Evolutionary conservation across 83 land plant genomes (phyloP), one percentile per base, ranked within the genome.

Genomic region (Diphasiastrum complanatum): DNA sequence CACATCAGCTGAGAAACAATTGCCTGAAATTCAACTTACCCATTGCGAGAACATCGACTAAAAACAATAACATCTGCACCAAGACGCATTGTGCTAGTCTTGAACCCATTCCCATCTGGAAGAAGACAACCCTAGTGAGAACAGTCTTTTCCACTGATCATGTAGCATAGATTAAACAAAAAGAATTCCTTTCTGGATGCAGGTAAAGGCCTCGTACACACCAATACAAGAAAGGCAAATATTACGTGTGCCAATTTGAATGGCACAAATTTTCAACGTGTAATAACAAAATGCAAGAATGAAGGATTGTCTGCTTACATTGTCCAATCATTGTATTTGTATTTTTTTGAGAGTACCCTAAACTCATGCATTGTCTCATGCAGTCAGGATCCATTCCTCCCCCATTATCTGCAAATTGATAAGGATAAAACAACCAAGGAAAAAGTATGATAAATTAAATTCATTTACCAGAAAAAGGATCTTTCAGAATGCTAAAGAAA

Each of bases 31-130:
- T 18, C 6, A 54, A 29, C 51, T 2, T 45, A 75, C 74, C 70
- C 47, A 0, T 77, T 47, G 5, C 53, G 34, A 2, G 18, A 16
- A 64, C 70, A 73, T 12, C 84, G 84, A 31, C 78, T 88, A 64
- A 85, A 88, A 63, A 85, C 95, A 71, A 88, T 80, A 38, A 73
- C 95, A 85, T 88, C 90, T 58, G 90, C 95, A n/a, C 90, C 95
- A 37, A 88, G 76, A 61, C 95, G 72, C 95, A 88, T 88, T 27
- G 86, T 69, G 48, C 95, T 88, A 23, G 90, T 88, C 65, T 88
- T 88, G 71, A 88, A 88, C 16, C 95, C 95, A 82, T 88, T 88
- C 45, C 95, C 95, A 88, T 85, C 90, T 88, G 83, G 46, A 72
- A 68, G 8, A 45, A 54, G 24, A 52, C 25, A 33, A 65, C 33